Percentiles rank a stretch among this genome's conserved stretches.
Conservation (phyloP, 2,329 filamentous ascomycete genomes). For the Aspergillus sp. region DNA sequence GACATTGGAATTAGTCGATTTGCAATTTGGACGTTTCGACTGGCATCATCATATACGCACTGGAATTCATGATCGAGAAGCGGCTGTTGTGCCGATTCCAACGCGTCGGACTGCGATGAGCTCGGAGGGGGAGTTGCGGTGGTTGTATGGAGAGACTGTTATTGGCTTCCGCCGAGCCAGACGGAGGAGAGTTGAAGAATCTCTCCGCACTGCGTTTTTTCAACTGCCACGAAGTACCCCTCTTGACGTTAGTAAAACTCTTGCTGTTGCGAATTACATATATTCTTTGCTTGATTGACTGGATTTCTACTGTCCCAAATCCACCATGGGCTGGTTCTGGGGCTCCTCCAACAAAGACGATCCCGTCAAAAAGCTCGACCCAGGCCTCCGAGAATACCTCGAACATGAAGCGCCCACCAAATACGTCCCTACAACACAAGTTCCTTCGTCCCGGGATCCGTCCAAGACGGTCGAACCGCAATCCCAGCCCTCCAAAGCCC, state of each 20-base stretch:
- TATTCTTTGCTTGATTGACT: neutral
- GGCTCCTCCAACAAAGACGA: conserved; percentile 47
- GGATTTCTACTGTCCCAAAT: neutral
- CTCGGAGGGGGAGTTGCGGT: conserved; percentile 1
- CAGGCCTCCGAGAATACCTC: conserved; percentile 74
- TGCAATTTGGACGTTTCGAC: neutral
- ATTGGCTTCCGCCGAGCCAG: too few species aligned
- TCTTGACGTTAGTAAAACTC: too few species aligned
- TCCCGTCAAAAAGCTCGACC: conserved; percentile 68
- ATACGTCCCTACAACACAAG: conserved; percentile 41
- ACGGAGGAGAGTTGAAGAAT: neutral
- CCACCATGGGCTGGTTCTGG: conserved; percentile 57
- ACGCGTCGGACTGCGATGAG: conserved; percentile 18
- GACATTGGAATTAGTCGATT: conserved; percentile 6
- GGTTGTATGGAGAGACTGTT: neutral
- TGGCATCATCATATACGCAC: conserved; percentile 17
- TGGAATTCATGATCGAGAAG: conserved; percentile 32
- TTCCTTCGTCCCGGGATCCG: conserved; percentile 12
- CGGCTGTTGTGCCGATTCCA: conserved; percentile 20
- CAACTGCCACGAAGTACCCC: neutral
- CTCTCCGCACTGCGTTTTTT: conserved; percentile 4
- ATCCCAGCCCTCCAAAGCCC: conserved; percentile 14
- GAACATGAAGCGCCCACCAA: conserved; percentile 71
- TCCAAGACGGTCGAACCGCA: conserved; percentile 16
- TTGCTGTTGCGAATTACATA: neutral